Percentiles rank a stretch among this genome's conserved stretches.
phyloP scores from a whole-genome alignment of 805 yeast species.

The Starmerella lactis-condensi region DNA sequence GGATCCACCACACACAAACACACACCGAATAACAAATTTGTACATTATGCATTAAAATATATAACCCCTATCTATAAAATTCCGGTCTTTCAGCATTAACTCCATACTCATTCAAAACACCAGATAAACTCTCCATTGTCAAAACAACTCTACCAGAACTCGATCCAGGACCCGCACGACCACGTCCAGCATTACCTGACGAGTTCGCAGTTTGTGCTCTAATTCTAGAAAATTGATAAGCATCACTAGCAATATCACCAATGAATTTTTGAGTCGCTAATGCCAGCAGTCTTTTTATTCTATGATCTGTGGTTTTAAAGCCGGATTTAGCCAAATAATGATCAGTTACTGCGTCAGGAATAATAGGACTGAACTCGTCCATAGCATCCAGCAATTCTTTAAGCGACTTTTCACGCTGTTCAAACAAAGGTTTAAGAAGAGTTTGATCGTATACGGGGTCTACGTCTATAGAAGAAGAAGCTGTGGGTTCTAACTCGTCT shows the following conservation, averaged over 20 bases:
- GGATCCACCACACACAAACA: not conserved
- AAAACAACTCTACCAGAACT: constrained; percentile 42
- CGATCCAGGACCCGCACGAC: constrained; percentile 21
- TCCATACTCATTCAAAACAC: constrained; percentile 85
- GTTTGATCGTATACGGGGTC: constrained; percentile 15
- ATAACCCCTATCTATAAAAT: constrained; percentile 84
- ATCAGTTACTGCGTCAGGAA: constrained; percentile 92
- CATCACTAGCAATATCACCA: constrained; percentile 87
- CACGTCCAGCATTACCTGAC: constrained; percentile 16
- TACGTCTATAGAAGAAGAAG: constrained; percentile 4
- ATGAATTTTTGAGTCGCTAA: constrained; percentile 91
- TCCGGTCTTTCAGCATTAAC: constrained; percentile 81
- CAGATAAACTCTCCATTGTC: constrained; percentile 82
- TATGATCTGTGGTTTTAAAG: constrained; percentile 56
- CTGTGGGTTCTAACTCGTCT: constrained; percentile 1
- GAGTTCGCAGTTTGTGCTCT: constrained; percentile 56
- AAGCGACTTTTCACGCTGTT: constrained; percentile 24
- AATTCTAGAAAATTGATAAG: constrained; percentile 85
- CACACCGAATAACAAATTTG: constrained; percentile 1
- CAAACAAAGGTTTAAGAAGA: constrained; percentile 16
- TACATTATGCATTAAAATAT: constrained; percentile 9
- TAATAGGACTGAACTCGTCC: constrained; percentile 89
- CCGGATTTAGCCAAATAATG: constrained; percentile 77
- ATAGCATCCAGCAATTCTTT: constrained; percentile 70
- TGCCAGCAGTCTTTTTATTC: constrained; percentile 69